Percentiles rank a stretch among this genome's conserved stretches.
These are phyloP conservation scores for Neonectria magnoliae DNA, from an alignment of 2,329 filamentous ascomycete species.

Conservation along the genomic window DNA sequence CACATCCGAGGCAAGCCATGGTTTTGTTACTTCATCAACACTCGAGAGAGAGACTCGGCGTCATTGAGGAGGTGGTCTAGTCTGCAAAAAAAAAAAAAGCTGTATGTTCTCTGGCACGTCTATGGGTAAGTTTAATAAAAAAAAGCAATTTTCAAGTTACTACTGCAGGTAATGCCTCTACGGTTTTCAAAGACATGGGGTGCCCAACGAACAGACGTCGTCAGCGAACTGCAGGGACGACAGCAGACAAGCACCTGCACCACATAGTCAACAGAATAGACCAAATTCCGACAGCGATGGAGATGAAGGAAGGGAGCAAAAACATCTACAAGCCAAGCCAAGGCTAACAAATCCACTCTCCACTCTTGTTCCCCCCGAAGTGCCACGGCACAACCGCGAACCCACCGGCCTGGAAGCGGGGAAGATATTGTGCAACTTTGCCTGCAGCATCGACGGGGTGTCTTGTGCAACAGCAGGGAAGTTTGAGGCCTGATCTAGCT, in stretches of 20 bases:
- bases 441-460: neutral
- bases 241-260: neutral
- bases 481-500: neutral
- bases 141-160: neutral
- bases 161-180: neutral
- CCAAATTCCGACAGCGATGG: neutral
- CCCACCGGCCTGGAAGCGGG: neutral
- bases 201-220: neutral
- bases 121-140: neutral
- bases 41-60: neutral
- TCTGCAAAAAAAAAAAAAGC: neutral
- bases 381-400: neutral
- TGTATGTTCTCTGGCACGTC: neutral
- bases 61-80: neutral
- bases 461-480: neutral
- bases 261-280: neutral
- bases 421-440: neutral
- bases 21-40: neutral
- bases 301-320: neutral
- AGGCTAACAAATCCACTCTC: neutral
- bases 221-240: neutral
- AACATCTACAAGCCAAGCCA: neutral
- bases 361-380: neutral
- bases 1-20: neutral
- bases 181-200: neutral